Conservation (phyloP, 148 eudicot species). For the Nepenthes mirabilis region DNA sequence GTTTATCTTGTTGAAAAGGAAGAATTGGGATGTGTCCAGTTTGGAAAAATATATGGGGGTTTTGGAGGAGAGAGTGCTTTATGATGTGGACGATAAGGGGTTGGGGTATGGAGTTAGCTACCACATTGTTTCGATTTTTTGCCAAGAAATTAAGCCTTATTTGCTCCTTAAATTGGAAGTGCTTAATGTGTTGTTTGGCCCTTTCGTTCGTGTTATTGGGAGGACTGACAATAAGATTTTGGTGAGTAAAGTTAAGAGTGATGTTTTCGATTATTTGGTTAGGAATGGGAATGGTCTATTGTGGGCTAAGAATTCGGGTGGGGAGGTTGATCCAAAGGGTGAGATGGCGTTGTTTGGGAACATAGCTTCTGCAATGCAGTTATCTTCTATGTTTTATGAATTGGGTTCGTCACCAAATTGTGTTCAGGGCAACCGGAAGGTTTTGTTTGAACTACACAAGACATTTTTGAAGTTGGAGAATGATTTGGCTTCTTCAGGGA, state of each 20-base stretch:
- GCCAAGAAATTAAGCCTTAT: conserved; percentile 56
- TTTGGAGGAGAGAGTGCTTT: conserved; percentile 38
- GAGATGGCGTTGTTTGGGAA: conserved; percentile 39
- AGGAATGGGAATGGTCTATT: conserved; percentile 44
- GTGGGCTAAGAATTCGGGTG: conserved; percentile 27
- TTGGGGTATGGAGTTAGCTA: conserved; percentile 71
- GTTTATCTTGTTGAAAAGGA: conserved; percentile 39
- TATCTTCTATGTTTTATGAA: conserved; percentile 40
- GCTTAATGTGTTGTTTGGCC: conserved; percentile 39
- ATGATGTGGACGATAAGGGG: conserved; percentile 26
- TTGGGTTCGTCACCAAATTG: conserved; percentile 53
- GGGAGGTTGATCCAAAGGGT: conserved; percentile 19
- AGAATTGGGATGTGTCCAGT: conserved; percentile 47
- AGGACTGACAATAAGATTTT: conserved; percentile 50
- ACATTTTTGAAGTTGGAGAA: conserved; percentile 82
- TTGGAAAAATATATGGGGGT: conserved; percentile 21
- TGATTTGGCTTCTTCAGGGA: conserved; percentile 39
- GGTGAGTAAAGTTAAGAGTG: conserved; percentile 51
- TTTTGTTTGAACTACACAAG: conserved; percentile 48
- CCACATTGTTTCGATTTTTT: conserved; percentile 60
- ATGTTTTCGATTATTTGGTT: conserved; percentile 50
- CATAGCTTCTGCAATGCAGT: conserved; percentile 44
- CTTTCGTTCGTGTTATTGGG: conserved; percentile 36
- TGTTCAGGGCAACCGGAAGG: conserved; percentile 82
- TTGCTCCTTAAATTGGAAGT: conserved; percentile 48